These are phyloP conservation scores for Zea luxurians DNA, from an alignment of 176 grass and related monocot genomes.

Conservation along the genomic window DNA sequence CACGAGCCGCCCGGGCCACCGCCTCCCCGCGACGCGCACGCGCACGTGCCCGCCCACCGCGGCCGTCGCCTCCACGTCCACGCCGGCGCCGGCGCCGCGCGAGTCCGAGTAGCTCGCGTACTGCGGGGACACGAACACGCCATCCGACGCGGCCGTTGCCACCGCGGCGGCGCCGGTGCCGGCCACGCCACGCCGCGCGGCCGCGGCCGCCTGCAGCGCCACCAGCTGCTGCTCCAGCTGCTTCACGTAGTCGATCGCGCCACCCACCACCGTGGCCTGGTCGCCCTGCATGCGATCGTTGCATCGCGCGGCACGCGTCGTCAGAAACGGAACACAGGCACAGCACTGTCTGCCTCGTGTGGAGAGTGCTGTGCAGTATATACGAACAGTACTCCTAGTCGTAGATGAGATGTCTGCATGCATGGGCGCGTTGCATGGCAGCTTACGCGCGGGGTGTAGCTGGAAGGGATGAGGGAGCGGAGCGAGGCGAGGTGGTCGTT, in stretches of 20 bases:
- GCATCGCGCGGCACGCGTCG: background rate
- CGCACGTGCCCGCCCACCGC: conserved; percentile 85
- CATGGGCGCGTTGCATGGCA: background rate
- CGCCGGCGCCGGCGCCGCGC: conserved; percentile 28
- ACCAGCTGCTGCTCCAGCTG: conserved; percentile 87
- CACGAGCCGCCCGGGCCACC: conserved; percentile 53
- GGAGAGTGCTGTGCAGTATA: no score
- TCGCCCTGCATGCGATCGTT: conserved; percentile 53
- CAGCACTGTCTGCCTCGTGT: no score
- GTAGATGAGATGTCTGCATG: background rate
- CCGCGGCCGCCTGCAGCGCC: conserved; percentile 57
- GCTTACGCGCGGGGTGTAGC: conserved; percentile 73
- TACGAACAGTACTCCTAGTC: no score
- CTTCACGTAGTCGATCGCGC: conserved; percentile 96
- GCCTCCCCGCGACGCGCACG: conserved; percentile 65
- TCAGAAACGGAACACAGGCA: no score
- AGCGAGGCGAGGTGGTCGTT: conserved; percentile 87
- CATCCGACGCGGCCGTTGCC: conserved; percentile 40
- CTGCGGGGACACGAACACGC: conserved; percentile 88
- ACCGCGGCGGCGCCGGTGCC: background rate
- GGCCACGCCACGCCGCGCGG: background rate
- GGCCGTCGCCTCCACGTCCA: conserved; percentile 56
- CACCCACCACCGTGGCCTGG: conserved; percentile 87
- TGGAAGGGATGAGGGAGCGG: conserved; percentile 73
- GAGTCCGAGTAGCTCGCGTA: conserved; percentile 64